These are phyloP conservation scores for Gleditsia sinensis DNA, from an alignment of 306 rosid genomes.

Conservation along the genomic window DNA sequence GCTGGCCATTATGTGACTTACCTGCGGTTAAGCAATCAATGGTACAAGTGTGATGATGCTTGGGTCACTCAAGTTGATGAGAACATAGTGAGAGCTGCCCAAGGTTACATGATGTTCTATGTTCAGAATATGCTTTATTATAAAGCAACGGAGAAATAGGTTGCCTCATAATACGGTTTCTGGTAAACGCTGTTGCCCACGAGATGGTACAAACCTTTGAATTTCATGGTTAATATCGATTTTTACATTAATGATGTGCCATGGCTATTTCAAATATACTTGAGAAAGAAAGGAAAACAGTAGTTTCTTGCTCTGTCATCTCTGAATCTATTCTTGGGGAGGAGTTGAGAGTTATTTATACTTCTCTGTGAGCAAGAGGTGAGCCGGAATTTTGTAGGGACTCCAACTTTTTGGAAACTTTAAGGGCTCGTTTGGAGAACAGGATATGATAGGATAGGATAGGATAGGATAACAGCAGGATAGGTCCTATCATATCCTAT, in stretches of 20 bases:
- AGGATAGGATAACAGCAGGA: too few species aligned
- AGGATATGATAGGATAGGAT: too few species aligned
- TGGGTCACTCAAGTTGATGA: conserved; percentile 91
- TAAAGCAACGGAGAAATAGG: conserved; percentile 73
- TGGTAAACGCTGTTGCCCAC: conserved; percentile 16
- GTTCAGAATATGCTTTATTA: conserved; percentile 92
- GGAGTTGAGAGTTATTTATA: conserved; percentile 30
- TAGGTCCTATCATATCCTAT: too few species aligned
- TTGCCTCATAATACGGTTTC: conserved; percentile 44
- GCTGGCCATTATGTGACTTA: conserved; percentile 92
- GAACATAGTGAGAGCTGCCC: conserved; percentile 84
- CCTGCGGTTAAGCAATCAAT: conserved; percentile 72
- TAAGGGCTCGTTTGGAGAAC: too few species aligned
- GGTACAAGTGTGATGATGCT: conserved; percentile 95
- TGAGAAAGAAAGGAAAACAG: conserved; percentile 6
- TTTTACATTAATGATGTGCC: conserved; percentile 36
- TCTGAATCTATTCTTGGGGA: conserved; percentile 25
- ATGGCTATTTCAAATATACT: conserved; percentile 43
- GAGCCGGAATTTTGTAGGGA: conserved; percentile 66
- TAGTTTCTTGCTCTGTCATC: conserved; percentile 34
- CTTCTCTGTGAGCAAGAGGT: conserved; percentile 49
- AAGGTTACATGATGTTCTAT: conserved; percentile 94
- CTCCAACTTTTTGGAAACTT: conserved; percentile 49
- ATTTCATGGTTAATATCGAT: conserved; percentile 42
- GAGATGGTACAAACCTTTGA: conserved; percentile 34